Evolutionary conservation across 495 filamentous ascomycete genomes (phyloP), one percentile per base, ranked within the genome.

Genomic region (Podospora pseudopauciseta): DNA sequence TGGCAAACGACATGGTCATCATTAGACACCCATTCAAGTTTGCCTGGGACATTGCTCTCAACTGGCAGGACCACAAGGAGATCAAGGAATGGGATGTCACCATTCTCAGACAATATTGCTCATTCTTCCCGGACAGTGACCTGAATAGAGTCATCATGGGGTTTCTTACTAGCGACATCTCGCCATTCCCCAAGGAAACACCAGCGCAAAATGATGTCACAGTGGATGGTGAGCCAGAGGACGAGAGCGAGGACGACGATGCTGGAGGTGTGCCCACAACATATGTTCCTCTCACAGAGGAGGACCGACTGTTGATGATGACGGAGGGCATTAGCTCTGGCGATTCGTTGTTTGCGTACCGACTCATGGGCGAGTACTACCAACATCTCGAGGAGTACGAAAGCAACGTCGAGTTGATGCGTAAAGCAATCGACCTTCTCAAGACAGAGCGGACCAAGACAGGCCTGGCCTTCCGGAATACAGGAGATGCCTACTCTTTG

Each of bases 1-100:
- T 93, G 57, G 93, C 94, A 0, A 86, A 88, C 59, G 95, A 92
- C 66, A 93, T 98, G 88, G 94, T 99, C 61, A 94, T 97, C 69
- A 91, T 99, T 75, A 93, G 94, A 70, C 92, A 97, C 74, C 93
- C 93, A 1, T 97, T 91, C 78, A 86, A 90, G 66, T 81, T 96
- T 26, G 95, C 95, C 3, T 99, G 95, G 95, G 88, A 89, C 66
- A 90, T 97, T 69, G 86, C 89, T 32, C 83, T 99, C 55, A 92
- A 97, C 73, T 97, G 95, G 92, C 86, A 90, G 70, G 92, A 97
- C 78, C 80, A 89, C 55, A 87, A 92, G 70, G 85, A 84, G 34
- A 85, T 91, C 68, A 82, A 80, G 1, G 83, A 93, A 28, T 90
- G 89, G 83, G 94, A 98, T 73, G 83, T 85, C 66, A 85, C 85